Conservation (phyloP, 176 grass and related monocot genomes). For the Oryza nivara region DNA sequence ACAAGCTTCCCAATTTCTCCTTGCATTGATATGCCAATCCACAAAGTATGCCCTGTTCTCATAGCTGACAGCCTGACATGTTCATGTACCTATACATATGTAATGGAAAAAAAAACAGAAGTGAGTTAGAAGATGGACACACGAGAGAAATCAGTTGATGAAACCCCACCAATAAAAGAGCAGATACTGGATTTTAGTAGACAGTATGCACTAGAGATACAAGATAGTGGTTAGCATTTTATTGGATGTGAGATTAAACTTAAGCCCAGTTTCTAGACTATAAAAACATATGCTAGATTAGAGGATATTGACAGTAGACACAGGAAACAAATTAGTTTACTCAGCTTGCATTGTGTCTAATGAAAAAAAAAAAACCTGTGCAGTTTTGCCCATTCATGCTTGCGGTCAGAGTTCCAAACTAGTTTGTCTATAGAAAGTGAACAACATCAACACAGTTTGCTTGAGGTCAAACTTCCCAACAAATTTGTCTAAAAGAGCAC, state of each 20-base stretch:
- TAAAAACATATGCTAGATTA: not conserved
- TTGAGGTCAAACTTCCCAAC: not conserved
- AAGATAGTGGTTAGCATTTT: not conserved
- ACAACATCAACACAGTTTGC: not conserved
- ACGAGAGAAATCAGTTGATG: not conserved
- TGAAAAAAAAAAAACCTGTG: not conserved
- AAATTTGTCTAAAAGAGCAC: not conserved
- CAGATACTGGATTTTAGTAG: not conserved
- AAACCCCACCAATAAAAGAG: not conserved
- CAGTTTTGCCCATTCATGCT: not conserved
- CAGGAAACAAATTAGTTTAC: not conserved
- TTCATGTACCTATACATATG: slow-evolving; percentile 22
- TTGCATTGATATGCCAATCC: not conserved
- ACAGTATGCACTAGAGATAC: not conserved
- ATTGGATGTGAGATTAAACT: not conserved
- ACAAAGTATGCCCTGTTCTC: not conserved
- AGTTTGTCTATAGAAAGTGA: no score
- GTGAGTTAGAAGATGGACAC: not conserved
- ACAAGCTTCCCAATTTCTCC: not conserved
- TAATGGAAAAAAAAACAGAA: not conserved
- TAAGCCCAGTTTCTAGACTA: not conserved
- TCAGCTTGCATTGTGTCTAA: not conserved
- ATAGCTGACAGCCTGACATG: not conserved
- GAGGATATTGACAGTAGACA: not conserved
- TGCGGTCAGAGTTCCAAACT: no score